phyloP scores from a whole-genome alignment of 108 stramenopile genomes.

The Nitzschia palea region DNA sequence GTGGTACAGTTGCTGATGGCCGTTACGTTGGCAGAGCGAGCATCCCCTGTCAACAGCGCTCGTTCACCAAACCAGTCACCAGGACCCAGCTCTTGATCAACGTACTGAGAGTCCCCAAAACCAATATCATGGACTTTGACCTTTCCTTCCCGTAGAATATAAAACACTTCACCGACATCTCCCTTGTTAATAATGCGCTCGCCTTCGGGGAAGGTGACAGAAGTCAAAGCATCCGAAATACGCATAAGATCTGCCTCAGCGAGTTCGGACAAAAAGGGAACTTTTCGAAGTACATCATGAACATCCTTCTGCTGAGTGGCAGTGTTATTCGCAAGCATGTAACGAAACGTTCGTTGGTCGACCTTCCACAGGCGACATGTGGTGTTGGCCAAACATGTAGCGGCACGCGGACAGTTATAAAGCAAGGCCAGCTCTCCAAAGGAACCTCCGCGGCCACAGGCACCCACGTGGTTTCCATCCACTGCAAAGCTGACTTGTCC shows the following conservation, averaged over 20 bases:
- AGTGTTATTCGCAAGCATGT: constrained; percentile 89
- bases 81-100: constrained; percentile 71
- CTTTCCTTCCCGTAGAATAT: constrained; percentile 89
- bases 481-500: constrained; percentile 87
- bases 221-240: constrained; percentile 83
- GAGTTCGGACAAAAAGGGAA: constrained; percentile 75
- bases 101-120: constrained; percentile 78
- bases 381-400: constrained; percentile 82
- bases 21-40: constrained; percentile 85
- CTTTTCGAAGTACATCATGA: constrained; percentile 69
- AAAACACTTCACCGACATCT: constrained; percentile 93
- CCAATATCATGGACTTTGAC: constrained; percentile 91
- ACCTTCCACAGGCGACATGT: constrained; percentile 89
- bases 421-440: constrained; percentile 89
- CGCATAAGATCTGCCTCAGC: constrained; percentile 67
- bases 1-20: constrained; percentile 65
- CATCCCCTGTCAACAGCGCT: constrained; percentile 94
- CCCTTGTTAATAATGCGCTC: constrained; percentile 91
- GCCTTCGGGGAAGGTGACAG: constrained; percentile 80
- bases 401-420: constrained; percentile 91
- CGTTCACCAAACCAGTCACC: constrained; percentile 97
- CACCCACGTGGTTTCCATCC: constrained; percentile 82
- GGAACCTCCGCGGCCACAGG: constrained; percentile 79
- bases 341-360: constrained; percentile 84
- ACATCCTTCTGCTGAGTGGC: constrained; percentile 67